Evolutionary conservation across 768 basidiomycete genomes (phyloP).

Genomic region (Mycena filopes): DNA sequence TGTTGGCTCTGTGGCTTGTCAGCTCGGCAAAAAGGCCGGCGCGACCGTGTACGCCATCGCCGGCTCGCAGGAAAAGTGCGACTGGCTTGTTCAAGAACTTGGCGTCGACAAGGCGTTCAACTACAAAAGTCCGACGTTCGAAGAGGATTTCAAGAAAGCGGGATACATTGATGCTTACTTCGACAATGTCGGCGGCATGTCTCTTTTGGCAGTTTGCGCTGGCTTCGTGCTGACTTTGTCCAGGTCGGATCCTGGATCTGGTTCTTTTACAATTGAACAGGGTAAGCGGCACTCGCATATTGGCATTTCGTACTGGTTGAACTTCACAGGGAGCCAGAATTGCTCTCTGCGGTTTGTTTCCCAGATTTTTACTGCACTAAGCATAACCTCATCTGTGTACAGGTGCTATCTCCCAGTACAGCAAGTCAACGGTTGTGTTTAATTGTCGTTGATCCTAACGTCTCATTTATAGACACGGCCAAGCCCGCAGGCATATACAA

Average conservation of each 20-base stretch:
- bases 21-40: conserved; percentile 81
- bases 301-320: neutral
- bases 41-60: conserved; percentile 91
- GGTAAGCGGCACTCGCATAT: conserved; percentile 4
- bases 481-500: conserved; percentile 74
- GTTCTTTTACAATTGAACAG: conserved; percentile 77
- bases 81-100: conserved; percentile 85
- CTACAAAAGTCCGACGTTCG: conserved; percentile 85
- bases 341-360: conserved; percentile 78
- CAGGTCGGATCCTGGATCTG: conserved; percentile 85
- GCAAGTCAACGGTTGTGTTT: conserved; percentile 49
- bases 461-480: conserved; percentile 56
- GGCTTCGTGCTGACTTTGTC: conserved; percentile 32
- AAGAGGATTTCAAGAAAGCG: conserved; percentile 75
- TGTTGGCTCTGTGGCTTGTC: conserved; percentile 86
- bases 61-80: conserved; percentile 84
- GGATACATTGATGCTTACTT: conserved; percentile 87
- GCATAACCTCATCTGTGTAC: neutral
- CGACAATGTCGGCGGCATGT: conserved; percentile 78
- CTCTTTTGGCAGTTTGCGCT: too few relatives aligned
- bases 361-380: neutral
- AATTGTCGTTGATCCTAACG: neutral
- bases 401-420: conserved; percentile 90
- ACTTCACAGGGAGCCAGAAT: conserved; percentile 71
- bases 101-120: conserved; percentile 87